Percentiles rank a stretch among this genome's conserved stretches.
Conservation (phyloP, 1,139 yeast genomes). For the Geotrichum restrictum region DNA sequence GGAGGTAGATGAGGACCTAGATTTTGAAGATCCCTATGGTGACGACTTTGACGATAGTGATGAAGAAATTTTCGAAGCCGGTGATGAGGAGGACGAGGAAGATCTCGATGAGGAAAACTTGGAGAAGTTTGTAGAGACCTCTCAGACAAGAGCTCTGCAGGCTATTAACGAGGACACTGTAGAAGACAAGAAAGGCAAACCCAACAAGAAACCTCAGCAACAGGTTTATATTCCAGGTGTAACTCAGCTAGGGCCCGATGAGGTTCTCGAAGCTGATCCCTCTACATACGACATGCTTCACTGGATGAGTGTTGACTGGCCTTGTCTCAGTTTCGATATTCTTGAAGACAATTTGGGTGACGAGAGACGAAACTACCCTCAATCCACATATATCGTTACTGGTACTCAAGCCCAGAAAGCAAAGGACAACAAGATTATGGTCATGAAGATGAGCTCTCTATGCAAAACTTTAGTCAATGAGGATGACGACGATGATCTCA, state of each 20-base stretch:
- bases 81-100: constrained; percentile 57
- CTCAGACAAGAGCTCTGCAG: constrained; percentile 32
- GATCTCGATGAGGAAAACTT: constrained; percentile 44
- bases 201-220: constrained; percentile 23
- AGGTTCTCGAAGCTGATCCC: constrained; percentile 94
- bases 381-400: constrained; percentile 76
- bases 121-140: constrained; percentile 25
- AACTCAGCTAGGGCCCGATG: constrained; percentile 88
- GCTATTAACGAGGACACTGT: constrained; percentile 37
- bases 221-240: constrained; percentile 77
- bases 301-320: constrained; percentile 93
- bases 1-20: constrained; percentile 50
- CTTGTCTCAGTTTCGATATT: constrained; percentile 86
- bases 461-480: constrained; percentile 81
- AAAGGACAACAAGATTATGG: constrained; percentile 81
- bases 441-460: constrained; percentile 77
- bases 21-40: constrained; percentile 89
- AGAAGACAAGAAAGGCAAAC: constrained; percentile 38
- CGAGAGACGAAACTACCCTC: constrained; percentile 88
- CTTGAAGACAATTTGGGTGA: constrained; percentile 82
- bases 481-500: constrained; percentile 67
- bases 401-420: constrained; percentile 91
- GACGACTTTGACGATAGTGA: constrained; percentile 88
- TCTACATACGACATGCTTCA: constrained; percentile 95
- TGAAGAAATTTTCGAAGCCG: constrained; percentile 49